A percentile compares a stretch with the other conserved stretches of the same genome.
Evolutionary conservation across 2,329 filamentous ascomycete genomes (phyloP).

Genomic region (Cytospora mali): DNA sequence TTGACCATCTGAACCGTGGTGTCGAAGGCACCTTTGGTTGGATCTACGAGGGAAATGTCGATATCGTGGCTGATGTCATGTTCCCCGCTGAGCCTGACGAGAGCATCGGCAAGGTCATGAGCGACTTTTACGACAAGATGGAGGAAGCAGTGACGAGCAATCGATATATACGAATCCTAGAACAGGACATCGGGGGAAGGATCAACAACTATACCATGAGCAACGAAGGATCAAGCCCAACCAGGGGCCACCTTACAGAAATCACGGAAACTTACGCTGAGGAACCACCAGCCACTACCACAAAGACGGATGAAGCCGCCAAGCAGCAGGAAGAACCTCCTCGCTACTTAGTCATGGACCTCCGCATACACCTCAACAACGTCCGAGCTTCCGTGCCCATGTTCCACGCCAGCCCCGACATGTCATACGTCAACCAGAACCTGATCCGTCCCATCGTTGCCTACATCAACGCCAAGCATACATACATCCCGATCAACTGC

Average conservation of each 20-base stretch:
- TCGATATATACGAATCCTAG: conserved; percentile 63
- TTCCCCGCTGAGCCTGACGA: conserved; percentile 87
- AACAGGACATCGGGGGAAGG: conserved; percentile 44
- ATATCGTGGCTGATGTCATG: conserved; percentile 95
- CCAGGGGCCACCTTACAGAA: conserved; percentile 22
- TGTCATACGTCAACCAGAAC: conserved; percentile 95
- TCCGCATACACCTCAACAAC: conserved; percentile 93
- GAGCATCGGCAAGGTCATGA: conserved; percentile 89
- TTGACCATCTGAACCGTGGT: conserved; percentile 92
- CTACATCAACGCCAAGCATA: conserved; percentile 94
- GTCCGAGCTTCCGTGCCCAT: conserved; percentile 90
- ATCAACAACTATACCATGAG: conserved; percentile 30
- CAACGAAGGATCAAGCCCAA: conserved; percentile 21
- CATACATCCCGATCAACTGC: conserved; percentile 94
- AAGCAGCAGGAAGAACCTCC: conserved; percentile 57
- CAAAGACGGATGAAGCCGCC: conserved; percentile 15
- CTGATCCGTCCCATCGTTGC: conserved; percentile 94
- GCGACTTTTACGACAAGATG: conserved; percentile 95
- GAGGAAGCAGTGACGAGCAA: conserved; percentile 89
- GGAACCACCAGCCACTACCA: conserved; percentile 24
- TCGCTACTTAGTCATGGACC: conserved; percentile 87
- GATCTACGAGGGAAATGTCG: conserved; percentile 97
- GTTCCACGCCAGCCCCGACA: conserved; percentile 73
- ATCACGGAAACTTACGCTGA: conserved; percentile 14
- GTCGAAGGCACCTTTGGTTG: conserved; percentile 94